Conservation (phyloP, 352 stramenopile genomes). For the Peronospora destructor region DNA sequence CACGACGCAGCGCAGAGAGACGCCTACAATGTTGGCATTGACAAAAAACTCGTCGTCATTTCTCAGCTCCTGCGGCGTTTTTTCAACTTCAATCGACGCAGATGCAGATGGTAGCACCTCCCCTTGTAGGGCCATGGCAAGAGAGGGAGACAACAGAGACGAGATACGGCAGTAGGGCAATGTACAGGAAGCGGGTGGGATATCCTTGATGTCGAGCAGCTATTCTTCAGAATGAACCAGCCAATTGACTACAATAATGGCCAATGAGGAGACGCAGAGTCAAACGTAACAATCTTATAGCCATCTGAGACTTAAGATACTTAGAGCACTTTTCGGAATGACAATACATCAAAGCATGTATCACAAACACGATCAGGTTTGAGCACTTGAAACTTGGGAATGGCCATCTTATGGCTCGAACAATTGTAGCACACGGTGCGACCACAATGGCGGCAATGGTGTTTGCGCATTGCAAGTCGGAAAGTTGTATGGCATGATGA, state of each 20-base stretch:
- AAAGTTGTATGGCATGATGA: slow-evolving; percentile 68
- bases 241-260: slow-evolving; percentile 8
- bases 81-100: slow-evolving; percentile 15
- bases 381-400: slow-evolving; percentile 75
- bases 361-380: slow-evolving; percentile 74
- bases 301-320: slow-evolving; percentile 4
- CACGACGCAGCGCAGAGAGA: slow-evolving; percentile 49
- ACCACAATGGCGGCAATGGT: slow-evolving; percentile 79
- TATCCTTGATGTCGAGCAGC: slow-evolving; percentile 2
- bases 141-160: background rate
- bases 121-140: slow-evolving; percentile 12
- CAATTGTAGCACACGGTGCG: slow-evolving; percentile 84
- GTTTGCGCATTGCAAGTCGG: slow-evolving; percentile 75
- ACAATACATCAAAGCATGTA: slow-evolving; percentile 78
- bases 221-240: slow-evolving; percentile 21
- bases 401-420: slow-evolving; percentile 76
- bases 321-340: slow-evolving; percentile 73
- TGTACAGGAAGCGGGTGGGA: background rate
- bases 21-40: slow-evolving; percentile 38
- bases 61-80: slow-evolving; percentile 4
- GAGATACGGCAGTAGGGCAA: background rate
- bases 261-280: slow-evolving; percentile 15
- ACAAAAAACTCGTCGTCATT: slow-evolving; percentile 40
- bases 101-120: slow-evolving; percentile 11
- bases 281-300: slow-evolving; percentile 9